Percentiles rank a stretch among this genome's conserved stretches.
These are phyloP conservation scores for Xylariaceae sp. DNA, from an alignment of 2,329 filamentous ascomycete species.

Conservation along the genomic window DNA sequence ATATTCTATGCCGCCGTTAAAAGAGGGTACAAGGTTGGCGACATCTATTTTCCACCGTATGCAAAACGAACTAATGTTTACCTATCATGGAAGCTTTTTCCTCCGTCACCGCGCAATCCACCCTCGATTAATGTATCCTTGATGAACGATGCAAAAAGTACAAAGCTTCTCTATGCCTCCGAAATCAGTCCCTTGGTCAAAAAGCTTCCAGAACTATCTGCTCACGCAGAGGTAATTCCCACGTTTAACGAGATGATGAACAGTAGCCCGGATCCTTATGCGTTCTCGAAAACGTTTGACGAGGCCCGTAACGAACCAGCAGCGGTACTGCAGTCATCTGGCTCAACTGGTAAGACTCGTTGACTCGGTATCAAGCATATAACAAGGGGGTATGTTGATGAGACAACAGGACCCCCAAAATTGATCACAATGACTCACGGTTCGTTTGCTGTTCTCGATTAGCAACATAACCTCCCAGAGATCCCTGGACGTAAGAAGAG, in stretches of 20 bases:
- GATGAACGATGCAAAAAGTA: constrained; percentile 22
- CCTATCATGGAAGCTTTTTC: constrained; percentile 23
- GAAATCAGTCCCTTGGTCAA: constrained; percentile 21
- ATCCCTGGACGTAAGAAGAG: constrained; percentile 17
- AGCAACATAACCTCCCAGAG: constrained; percentile 18
- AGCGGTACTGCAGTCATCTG: constrained; percentile 32
- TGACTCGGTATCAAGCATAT: too few species aligned
- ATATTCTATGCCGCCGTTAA: constrained; percentile 41
- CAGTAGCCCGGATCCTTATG: constrained; percentile 16
- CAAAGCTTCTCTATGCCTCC: constrained; percentile 20
- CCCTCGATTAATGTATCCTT: constrained; percentile 20
- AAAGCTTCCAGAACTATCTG: background rate
- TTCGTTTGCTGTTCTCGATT: constrained; percentile 3
- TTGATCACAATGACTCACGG: constrained; percentile 14
- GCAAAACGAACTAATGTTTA: too few species aligned
- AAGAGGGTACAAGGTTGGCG: constrained; percentile 42
- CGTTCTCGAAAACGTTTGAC: constrained; percentile 25
- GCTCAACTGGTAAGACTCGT: constrained; percentile 30
- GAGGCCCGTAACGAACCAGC: constrained; percentile 24
- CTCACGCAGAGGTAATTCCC: constrained; percentile 9
- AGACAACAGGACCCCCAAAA: constrained; percentile 8
- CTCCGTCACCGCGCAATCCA: constrained; percentile 30
- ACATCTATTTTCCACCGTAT: too few species aligned
- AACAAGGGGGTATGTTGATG: too few species aligned
- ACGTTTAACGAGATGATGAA: constrained; percentile 25